A percentile compares a stretch with the other conserved stretches of the same genome.
phyloP scores from a whole-genome alignment of 192 early-diverging fungal genomes.

The Geosiphon pyriformis region DNA sequence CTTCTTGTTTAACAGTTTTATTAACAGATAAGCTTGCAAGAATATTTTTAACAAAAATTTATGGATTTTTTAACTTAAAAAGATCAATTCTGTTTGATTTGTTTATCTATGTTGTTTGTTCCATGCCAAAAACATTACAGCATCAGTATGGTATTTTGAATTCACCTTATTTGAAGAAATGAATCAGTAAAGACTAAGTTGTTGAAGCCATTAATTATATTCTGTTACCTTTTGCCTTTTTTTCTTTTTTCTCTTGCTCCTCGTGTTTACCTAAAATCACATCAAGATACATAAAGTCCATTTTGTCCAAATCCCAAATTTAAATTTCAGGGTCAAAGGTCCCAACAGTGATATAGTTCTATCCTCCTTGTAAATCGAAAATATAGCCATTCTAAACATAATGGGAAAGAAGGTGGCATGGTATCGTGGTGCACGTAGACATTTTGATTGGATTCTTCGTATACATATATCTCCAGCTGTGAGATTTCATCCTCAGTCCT shows the following conservation, averaged over 20 bases:
- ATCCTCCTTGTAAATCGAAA: constrained; percentile 60
- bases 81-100: too few relatives aligned
- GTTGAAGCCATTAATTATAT: background rate
- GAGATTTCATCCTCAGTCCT: constrained; percentile 97
- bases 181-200: too few relatives aligned
- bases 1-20: constrained; percentile 97
- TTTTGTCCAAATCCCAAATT: constrained; percentile 93
- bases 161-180: constrained; percentile 44
- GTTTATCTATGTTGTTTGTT: constrained; percentile 61
- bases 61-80: background rate
- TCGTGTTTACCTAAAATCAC: constrained; percentile 76
- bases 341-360: constrained; percentile 92
- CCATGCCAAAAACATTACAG: constrained; percentile 93
- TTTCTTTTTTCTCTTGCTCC: constrained; percentile 43
- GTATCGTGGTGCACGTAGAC: constrained; percentile 98
- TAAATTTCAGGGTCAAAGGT: constrained; percentile 98
- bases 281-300: constrained; percentile 89
- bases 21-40: constrained; percentile 93
- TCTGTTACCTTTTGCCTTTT: constrained; percentile 11
- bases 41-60: constrained; percentile 32
- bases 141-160: constrained; percentile 85
- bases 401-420: constrained; percentile 94
- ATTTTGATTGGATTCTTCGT: constrained; percentile 82
- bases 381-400: constrained; percentile 94
- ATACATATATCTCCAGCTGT: constrained; percentile 91